Base-by-base conservation (phyloP, 1,284 basidiomycete species). In the Trametes polyzona region DNA sequence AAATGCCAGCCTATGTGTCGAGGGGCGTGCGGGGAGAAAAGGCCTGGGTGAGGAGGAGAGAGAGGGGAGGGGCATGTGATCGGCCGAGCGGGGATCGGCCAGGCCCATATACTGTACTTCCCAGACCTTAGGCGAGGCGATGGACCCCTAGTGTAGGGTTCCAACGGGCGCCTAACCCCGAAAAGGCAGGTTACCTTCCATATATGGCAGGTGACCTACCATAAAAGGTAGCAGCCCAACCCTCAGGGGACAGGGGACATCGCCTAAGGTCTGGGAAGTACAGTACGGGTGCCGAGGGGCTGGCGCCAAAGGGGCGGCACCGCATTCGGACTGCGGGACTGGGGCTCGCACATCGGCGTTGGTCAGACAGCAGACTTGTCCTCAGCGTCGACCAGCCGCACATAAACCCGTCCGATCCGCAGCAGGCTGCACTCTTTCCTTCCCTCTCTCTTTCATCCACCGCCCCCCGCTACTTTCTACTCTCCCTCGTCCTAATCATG, bases 371-470 rank as follows among this genome's bases (percentile, higher is more conserved):
- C n/a, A n/a, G n/a, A n/a, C n/a, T 36, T 46, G 17, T 47, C 37
- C 44, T 24, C 43, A n/a, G n/a, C 52, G 52, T 26, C 52, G 23
- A 33, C 44, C 29, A 52, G 33, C 57, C 29, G 46, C 48, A 24
- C 47, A 36, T 58, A 50, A 47, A 57, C 42, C 36, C 41, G 40
- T 19, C 36, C 44, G 23, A 16, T 47, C 58, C 62, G 62, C 62
- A 63, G 62, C 62, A 30, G 62, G 62, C 62, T 63, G 62, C 62
- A 57, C 52, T 43, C 41, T 48, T 35, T 41, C 41, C 46, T 35
- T 41, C 21, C 12, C 21, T 51, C 42, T 47, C 46, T 55, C 55
- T 30, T 47, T 50, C 44, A 27, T 36, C 47, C 35, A 23, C 48
- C 37, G 37, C 46, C 36, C 44, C 30, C 46, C 49, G 52, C 58